A percentile compares a stretch with the other conserved stretches of the same genome.
Evolutionary conservation across 331 rosid species (phyloP).

Genomic region (Prunus yedoensis): DNA sequence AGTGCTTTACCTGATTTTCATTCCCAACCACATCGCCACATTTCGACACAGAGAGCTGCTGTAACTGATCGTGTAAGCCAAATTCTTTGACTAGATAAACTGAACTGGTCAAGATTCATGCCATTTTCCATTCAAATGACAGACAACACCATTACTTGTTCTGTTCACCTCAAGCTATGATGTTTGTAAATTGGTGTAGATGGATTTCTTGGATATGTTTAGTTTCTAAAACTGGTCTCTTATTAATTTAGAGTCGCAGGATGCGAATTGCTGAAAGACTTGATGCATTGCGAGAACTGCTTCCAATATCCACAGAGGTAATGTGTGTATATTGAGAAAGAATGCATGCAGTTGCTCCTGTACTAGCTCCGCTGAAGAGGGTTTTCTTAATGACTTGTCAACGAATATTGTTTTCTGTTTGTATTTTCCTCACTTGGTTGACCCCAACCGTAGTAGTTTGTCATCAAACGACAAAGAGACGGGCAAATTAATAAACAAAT

Average conservation of each 20-base stretch:
- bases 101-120: conserved; percentile 2
- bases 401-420: too few species aligned
- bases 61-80: conserved; percentile 69
- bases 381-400: too few species aligned
- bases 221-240: conserved; percentile 16
- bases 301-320: conserved; percentile 72
- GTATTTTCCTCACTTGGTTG: too few species aligned
- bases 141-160: conserved; percentile 6
- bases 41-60: conserved; percentile 35
- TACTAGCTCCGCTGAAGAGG: neutral
- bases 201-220: conserved; percentile 9
- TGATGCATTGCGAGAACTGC: conserved; percentile 63
- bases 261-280: conserved; percentile 63
- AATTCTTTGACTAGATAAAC: conserved; percentile 14
- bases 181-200: neutral
- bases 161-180: conserved; percentile 10
- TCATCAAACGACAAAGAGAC: too few species aligned
- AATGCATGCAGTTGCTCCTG: neutral
- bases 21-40: conserved; percentile 32
- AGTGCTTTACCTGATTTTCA: conserved; percentile 37
- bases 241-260: conserved; percentile 60
- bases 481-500: too few species aligned
- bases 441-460: too few species aligned
- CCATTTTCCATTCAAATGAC: conserved; percentile 18
- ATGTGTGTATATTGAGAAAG: neutral